Evolutionary conservation across 2,329 filamentous ascomycete genomes (phyloP), one percentile per base, ranked within the genome.

Genomic region (Diaporthe sp.): DNA sequence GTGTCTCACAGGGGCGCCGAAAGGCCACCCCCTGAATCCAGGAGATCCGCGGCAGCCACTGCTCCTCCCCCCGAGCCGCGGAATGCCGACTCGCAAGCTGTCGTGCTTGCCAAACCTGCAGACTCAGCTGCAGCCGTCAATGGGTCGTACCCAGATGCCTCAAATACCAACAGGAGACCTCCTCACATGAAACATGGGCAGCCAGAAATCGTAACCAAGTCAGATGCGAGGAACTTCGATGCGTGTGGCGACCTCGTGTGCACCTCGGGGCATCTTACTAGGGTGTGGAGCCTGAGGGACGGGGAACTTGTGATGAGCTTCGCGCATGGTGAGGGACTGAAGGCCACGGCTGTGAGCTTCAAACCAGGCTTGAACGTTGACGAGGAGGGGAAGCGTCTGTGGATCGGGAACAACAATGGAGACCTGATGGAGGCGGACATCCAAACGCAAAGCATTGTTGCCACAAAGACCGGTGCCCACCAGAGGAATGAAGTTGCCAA

Each of bases 381-480:
- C 74, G 92, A 96, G 61, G 96, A 98, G 83, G 96, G 95, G 8
- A 89, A 90, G 71, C 89, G 92, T 19, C 78, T 99, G 32, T 99
- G 97, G 97, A 90, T 98, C 42, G 97, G 97, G 10, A 98, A 93
- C 56, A 97, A 93, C 78, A 87, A 91, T 9, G 97, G 97, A 63
- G 97, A 99, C 76, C 87, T 99, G 51, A 91, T 96, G 81, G 97
- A 99, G 84, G 89, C 97, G 58, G 96, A 99, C 81, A 90, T 98
- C 71, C 85, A 88, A 2, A 92, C 92, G 0, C 92, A 96, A 80
- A 91, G 89, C 47, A 87, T 98, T 59, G 87, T 94, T 19, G 87
- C 89, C 37, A 93, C 89, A 25, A 94, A 93, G 78, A 85, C 89
- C 2, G 91, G 88, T 68, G 94, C 94, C 2, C 97, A 98, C 79